These are phyloP conservation scores for Amesomyces nigricolor DNA, from an alignment of 2,329 filamentous ascomycete genomes.

Conservation along the genomic window DNA sequence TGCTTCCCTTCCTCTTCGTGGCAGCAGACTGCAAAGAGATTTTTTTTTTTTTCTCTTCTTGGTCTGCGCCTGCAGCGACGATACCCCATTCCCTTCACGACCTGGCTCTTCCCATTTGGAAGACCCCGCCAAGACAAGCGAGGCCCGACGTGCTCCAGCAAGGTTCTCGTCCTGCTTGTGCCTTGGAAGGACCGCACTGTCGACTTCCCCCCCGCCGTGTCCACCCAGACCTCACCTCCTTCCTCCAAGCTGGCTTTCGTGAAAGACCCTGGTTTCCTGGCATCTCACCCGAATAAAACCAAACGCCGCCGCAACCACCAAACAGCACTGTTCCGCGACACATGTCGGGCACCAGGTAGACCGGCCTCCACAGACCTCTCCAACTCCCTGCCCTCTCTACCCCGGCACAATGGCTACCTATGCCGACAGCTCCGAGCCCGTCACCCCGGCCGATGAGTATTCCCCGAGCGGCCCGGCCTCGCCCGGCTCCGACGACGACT, in stretches of 20 bases:
- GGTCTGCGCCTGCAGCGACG: not conserved
- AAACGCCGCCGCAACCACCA: not conserved
- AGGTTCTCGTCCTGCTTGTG: not conserved
- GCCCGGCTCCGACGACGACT: constrained; percentile 39
- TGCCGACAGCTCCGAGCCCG: constrained; percentile 35
- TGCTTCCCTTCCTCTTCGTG: not conserved
- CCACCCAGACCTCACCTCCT: not conserved
- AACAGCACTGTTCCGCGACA: not conserved
- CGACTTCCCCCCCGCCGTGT: not conserved
- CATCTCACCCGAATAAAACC: not conserved
- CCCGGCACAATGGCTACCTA: constrained; percentile 26
- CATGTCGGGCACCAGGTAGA: constrained; percentile 9
- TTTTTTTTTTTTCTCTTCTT: not conserved
- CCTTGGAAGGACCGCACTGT: constrained; percentile 2
- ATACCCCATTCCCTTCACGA: not conserved
- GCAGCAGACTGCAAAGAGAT: not conserved
- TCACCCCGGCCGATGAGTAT: constrained; percentile 45
- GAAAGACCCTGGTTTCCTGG: not conserved
- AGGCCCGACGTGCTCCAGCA: not conserved
- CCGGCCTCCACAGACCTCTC: not conserved
- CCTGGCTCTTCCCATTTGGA: not conserved
- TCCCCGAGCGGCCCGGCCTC: constrained; percentile 37
- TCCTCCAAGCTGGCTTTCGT: not conserved
- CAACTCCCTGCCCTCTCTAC: not conserved
- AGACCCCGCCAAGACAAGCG: not conserved